Evolutionary conservation across 1,284 basidiomycete genomes (phyloP).

Genomic region (Malassezia sympodialis): DNA sequence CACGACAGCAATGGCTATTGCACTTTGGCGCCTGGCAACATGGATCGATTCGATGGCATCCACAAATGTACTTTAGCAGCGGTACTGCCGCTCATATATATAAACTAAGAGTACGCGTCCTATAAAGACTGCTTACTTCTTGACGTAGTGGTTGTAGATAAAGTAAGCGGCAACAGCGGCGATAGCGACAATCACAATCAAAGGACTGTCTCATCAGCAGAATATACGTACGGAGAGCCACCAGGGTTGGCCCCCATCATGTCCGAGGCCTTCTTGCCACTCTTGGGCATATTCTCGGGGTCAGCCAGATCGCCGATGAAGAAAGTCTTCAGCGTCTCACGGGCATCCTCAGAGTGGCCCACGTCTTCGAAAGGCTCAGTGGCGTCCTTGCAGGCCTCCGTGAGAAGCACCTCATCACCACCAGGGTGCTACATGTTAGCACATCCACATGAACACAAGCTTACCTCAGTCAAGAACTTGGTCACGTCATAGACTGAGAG

Average conservation of each 20-base stretch:
- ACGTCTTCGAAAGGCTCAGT: conserved; percentile 99
- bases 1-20: neutral
- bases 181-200: conserved; percentile 9
- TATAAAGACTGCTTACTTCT: conserved; percentile 4
- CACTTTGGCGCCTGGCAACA: conserved; percentile 11
- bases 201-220: conserved; percentile 2
- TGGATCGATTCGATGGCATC: conserved; percentile 8
- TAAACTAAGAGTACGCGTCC: neutral
- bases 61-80: neutral
- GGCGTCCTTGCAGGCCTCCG: conserved; percentile 86
- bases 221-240: conserved; percentile 6
- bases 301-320: conserved; percentile 54
- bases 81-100: neutral
- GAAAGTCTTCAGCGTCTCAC: conserved; percentile 64
- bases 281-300: conserved; percentile 18
- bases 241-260: neutral
- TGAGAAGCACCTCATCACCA: conserved; percentile 90
- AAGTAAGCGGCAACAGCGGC: conserved; percentile 10
- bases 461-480: conserved; percentile 90
- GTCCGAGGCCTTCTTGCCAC: conserved; percentile 5
- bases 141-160: conserved; percentile 2
- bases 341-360: conserved; percentile 95
- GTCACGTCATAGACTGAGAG: conserved; percentile 79
- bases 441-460: conserved; percentile 23
- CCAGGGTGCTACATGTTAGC: conserved; percentile 61